These are phyloP conservation scores for Blastobotrys serpentis DNA, from an alignment of 1,139 yeast genomes.

Conservation along the genomic window DNA sequence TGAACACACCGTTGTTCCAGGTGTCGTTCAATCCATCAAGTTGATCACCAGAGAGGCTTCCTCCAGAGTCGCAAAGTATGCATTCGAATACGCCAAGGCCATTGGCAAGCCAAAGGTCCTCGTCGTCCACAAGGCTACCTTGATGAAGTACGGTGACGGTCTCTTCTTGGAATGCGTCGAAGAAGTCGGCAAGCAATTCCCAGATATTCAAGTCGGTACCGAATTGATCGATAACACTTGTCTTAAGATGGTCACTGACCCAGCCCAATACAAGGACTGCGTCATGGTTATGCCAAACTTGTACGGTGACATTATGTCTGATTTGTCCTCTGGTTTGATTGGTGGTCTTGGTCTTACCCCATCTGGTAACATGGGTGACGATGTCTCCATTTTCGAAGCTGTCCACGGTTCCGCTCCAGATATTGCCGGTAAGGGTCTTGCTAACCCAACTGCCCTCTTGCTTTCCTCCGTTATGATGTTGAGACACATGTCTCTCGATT, in stretches of 20 bases:
- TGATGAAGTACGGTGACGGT: conserved; percentile 98
- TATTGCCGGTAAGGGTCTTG: conserved; percentile 96
- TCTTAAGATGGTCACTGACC: conserved; percentile 84
- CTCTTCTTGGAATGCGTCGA: conserved; percentile 89
- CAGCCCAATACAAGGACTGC: conserved; percentile 72
- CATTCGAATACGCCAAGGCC: conserved; percentile 91
- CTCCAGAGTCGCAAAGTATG: conserved; percentile 93
- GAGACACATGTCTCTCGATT: conserved; percentile 91
- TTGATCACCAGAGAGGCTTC: conserved; percentile 95
- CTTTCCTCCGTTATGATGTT: conserved; percentile 98
- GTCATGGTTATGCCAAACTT: conserved; percentile 99
- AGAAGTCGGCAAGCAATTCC: conserved; percentile 87
- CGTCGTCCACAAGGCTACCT: conserved; percentile 97
- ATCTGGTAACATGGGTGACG: conserved; percentile 98
- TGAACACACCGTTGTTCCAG: conserved; percentile 97
- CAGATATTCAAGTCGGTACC: conserved; percentile 75
- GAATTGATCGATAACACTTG: conserved; percentile 97
- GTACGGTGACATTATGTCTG: conserved; percentile 97
- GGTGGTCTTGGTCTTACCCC: conserved; percentile 99
- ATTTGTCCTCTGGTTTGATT: conserved; percentile 92
- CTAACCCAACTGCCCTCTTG: conserved; percentile 96
- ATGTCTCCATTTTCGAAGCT: conserved; percentile 96
- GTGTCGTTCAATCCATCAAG: conserved; percentile 97
- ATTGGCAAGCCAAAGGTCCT: conserved; percentile 85
- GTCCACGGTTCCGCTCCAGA: conserved; percentile 99